Conservation (phyloP, 805 yeast species). For the Alloascoidea africana region DNA sequence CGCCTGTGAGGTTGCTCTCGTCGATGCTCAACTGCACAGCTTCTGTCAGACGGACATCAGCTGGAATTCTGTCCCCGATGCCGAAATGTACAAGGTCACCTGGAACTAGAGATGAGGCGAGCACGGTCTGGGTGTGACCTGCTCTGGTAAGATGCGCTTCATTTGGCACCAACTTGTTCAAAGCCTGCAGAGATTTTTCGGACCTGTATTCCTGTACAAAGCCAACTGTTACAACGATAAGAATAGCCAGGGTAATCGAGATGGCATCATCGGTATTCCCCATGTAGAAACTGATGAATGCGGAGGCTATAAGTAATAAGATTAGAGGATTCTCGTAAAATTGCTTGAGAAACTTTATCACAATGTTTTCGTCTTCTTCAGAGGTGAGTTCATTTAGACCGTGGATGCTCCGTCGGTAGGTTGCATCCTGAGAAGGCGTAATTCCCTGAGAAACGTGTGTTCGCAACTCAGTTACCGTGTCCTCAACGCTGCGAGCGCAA, state of each 20-base stretch:
- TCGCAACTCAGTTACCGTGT: slow-evolving; percentile 43
- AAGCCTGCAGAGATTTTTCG: slow-evolving; percentile 86
- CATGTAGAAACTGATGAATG: slow-evolving; percentile 74
- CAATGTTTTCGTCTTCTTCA: slow-evolving; percentile 65
- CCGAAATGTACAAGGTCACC: slow-evolving; percentile 86
- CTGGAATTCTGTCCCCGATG: slow-evolving; percentile 94
- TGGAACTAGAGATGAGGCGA: slow-evolving; percentile 84
- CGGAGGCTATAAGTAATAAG: slow-evolving; percentile 77
- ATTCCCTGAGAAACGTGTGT: slow-evolving; percentile 53
- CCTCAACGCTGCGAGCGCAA: slow-evolving; percentile 47
- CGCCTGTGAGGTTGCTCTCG: slow-evolving; percentile 93
- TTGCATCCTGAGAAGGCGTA: slow-evolving; percentile 50
- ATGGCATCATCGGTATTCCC: slow-evolving; percentile 95
- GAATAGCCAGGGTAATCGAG: slow-evolving; percentile 82
- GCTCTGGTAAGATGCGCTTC: slow-evolving; percentile 83
- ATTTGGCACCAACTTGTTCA: slow-evolving; percentile 91
- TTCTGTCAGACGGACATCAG: slow-evolving; percentile 72
- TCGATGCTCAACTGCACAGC: slow-evolving; percentile 75
- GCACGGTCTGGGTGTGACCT: slow-evolving; percentile 61
- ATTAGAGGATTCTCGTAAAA: slow-evolving; percentile 89
- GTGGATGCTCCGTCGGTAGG: slow-evolving; percentile 53
- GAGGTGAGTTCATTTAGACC: slow-evolving; percentile 68
- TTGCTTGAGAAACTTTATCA: slow-evolving; percentile 59
- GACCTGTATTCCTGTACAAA: slow-evolving; percentile 95
- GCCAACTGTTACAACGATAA: slow-evolving; percentile 92